Evolutionary conservation across 2,329 filamentous ascomycete species (phyloP), one percentile per base, ranked within the genome.

Genomic region (Calonectria pseudoturangicola): DNA sequence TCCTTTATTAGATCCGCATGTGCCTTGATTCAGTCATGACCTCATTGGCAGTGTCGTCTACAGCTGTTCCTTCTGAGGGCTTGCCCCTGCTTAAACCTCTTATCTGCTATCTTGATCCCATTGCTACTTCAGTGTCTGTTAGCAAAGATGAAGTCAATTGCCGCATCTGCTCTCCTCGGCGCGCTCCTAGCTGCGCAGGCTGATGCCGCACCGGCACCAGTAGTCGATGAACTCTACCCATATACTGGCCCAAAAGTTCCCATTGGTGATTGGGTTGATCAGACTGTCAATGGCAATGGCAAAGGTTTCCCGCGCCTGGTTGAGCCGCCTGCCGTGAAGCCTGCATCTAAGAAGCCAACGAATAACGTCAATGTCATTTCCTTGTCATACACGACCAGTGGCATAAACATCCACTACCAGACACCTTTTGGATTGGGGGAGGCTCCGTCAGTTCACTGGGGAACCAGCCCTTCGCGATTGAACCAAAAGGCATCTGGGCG

Each of bases 361-460:
- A 89, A 89, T 82, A 89, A 89, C 66, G 79, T 89, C 79, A 89
- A 89, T 73, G 88, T 89, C 45, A 87, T 89, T 69, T 85, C 85
- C 5, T 74, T 88, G 70, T 83, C 87, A 1, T 89, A 88, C 72
- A 72, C 88, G 2, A 87, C 87, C 1, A 79, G 82, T 63, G 88
- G 88, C 41, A 86, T 89, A 77, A 88, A 88, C 76, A 84, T 89
- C 68, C 88, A 89, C 79, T 89, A 85, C 77, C 88, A 89, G 80
- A 89, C 88, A 0, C 87, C 88, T 0, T 89, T 89, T 74, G 88
- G 88, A 8, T 79, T 89, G n/a, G 86, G 85, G 16, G 78, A 76
- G n/a, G 74, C 80, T 5, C 88, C 88, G 0, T 79, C 82, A 1
- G 81, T 89, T 4, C 79, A 82, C 21, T 89, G 86, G 85, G 88